Conservation (phyloP, 208 protist species). For the Trypanosomatidae sp. region DNA sequence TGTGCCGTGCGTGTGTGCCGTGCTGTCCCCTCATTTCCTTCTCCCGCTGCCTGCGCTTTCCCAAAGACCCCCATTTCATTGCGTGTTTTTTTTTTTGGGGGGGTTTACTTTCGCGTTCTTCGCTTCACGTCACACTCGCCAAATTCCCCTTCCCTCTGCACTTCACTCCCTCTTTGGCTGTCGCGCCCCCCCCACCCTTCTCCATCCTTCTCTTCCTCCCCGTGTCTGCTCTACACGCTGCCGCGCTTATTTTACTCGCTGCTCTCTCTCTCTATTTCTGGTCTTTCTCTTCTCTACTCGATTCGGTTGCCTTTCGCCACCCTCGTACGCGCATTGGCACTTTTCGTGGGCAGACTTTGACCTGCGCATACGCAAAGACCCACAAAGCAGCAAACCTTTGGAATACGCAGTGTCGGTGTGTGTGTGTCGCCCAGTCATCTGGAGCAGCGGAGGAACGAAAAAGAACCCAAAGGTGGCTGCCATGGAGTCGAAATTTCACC, state of each 20-base stretch:
- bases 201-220: not conserved
- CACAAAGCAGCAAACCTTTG: not conserved
- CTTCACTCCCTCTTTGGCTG: too few species aligned
- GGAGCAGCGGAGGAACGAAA: not conserved
- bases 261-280: slow-evolving; percentile 8
- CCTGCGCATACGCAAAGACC: not conserved
- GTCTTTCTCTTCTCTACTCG: not conserved
- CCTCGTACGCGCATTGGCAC: not conserved
- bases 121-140: not conserved
- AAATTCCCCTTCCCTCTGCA: not conserved
- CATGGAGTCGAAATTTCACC: slow-evolving; percentile 2
- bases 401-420: not conserved
- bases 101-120: not conserved
- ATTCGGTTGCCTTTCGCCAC: not conserved
- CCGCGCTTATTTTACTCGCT: not conserved
- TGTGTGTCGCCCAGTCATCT: not conserved
- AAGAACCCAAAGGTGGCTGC: not conserved
- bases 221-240: not conserved
- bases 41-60: not conserved
- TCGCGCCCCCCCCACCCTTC: not conserved
- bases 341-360: not conserved
- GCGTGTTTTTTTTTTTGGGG: not conserved
- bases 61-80: too few species aligned
- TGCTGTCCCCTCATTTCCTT: not conserved
- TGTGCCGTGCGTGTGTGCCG: not conserved